Conservation (phyloP, 208 protist genomes). For the Wallacemonas sp. region DNA sequence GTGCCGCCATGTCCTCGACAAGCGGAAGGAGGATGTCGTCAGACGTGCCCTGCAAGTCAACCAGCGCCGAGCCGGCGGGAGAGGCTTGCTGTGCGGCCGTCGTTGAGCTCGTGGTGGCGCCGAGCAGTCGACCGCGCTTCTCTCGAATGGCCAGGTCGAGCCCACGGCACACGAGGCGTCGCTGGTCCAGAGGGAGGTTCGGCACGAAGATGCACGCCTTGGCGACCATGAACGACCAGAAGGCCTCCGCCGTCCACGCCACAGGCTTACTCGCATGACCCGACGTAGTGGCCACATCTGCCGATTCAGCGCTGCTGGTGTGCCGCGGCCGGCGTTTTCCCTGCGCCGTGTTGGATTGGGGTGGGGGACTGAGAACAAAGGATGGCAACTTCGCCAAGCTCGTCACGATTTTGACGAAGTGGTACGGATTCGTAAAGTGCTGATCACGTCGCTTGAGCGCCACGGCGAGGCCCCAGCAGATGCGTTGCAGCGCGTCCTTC, state of each 20-base stretch:
- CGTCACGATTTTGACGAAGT: constrained; percentile 74
- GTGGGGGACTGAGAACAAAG: constrained; percentile 38
- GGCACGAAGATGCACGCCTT: constrained; percentile 84
- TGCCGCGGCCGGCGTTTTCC: no score
- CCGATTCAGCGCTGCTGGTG: no score
- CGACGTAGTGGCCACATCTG: neutral
- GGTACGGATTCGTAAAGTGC: constrained; percentile 66
- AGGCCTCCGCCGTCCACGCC: constrained; percentile 38
- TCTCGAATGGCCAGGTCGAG: constrained; percentile 50
- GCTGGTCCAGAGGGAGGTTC: constrained; percentile 38
- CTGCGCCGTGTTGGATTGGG: no score
- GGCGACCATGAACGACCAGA: constrained; percentile 76
- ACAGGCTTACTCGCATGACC: neutral
- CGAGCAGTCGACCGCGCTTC: constrained; percentile 35
- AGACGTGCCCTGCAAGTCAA: constrained; percentile 12
- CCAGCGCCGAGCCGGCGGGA: neutral
- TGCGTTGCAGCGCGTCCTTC: constrained; percentile 41
- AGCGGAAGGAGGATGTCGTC: constrained; percentile 59
- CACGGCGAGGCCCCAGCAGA: constrained; percentile 48
- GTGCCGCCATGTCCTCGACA: constrained; percentile 56
- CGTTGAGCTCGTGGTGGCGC: neutral
- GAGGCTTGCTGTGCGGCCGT: neutral
- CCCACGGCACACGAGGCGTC: constrained; percentile 40
- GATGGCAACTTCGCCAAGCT: constrained; percentile 58
- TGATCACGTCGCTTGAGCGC: constrained; percentile 53